Evolutionary conservation across 371 early-diverging fungal genomes (phyloP), one percentile per base, ranked within the genome.

Genomic region (Basidiobolus heterosporus): DNA sequence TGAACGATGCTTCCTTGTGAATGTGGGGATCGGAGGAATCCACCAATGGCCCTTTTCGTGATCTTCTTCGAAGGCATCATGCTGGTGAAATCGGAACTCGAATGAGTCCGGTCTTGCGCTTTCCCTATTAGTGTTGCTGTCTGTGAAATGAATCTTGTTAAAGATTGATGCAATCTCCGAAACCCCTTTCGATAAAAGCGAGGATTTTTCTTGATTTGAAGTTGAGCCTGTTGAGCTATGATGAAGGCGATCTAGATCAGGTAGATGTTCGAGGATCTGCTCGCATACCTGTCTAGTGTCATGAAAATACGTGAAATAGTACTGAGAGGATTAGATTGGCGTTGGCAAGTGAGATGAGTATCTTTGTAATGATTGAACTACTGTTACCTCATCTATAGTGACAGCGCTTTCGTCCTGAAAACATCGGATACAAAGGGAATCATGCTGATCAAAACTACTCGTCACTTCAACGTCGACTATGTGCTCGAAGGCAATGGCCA

Each of bases 241-340:
- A 14, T 30, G 37, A 17, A 9, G 30, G 3, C 16, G 13, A 18
- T 19, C 36, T 23, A 8, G 16, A 20, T 36, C 11, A 2, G 45
- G 15, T 19, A 19, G 18, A 38, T 39, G 11, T 17, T 38, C 47
- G 55, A 56, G 3, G 30, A 60, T 0, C 16, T 54, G 42, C 61
- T 53, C 63, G 66, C 61, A 39, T 56, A 54, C 0, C 16, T 36
- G 45, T 60, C 56, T 19, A 72, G 41, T 6, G 51, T 78, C 65
- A 5, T 61, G 47, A 35, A 80, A 81, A 60, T 75, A 82, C 3
- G 80, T 70, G 55, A 82, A 82, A 41, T 72, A 77, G 43, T 79
- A 81, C 78, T 78, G n/a, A n/a, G n/a, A n/a, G n/a, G n/a, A n/a
- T n/a, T n/a, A n/a, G n/a, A n/a, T n/a, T n/a, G n/a, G n/a, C n/a